Conservation (phyloP, 768 basidiomycete genomes). For the Hericium coralloides region DNA sequence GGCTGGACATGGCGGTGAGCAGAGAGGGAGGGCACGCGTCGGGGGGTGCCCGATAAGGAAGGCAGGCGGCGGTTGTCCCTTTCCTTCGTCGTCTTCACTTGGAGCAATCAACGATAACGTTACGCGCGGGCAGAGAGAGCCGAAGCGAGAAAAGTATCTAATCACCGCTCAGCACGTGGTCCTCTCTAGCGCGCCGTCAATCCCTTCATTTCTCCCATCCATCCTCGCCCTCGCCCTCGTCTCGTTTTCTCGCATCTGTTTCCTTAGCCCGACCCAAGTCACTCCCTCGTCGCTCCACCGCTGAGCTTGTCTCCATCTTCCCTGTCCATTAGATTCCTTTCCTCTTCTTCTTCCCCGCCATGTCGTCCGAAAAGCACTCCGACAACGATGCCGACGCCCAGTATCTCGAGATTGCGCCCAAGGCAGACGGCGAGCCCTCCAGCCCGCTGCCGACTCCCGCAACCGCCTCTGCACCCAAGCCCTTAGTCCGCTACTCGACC, state of each 20-base stretch:
- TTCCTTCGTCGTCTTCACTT: not conserved
- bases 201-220: not conserved
- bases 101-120: not conserved
- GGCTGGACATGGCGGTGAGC: constrained; percentile 58
- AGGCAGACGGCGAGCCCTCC: constrained; percentile 14
- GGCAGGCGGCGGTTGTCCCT: too few species aligned
- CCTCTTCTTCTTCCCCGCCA: constrained; percentile 1
- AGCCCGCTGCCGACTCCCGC: constrained; percentile 49
- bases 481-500: constrained; percentile 51
- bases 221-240: not conserved
- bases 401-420: constrained; percentile 2
- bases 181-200: not conserved
- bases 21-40: too few species aligned
- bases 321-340: not conserved
- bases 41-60: not conserved
- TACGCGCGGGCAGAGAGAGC: too few species aligned
- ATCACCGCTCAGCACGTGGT: not conserved
- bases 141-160: not conserved
- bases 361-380: constrained; percentile 8
- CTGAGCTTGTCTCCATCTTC: not conserved
- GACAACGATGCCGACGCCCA: constrained; percentile 1
- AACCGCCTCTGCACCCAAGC: constrained; percentile 31
- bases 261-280: constrained; percentile 5
- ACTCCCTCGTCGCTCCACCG: not conserved
- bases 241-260: not conserved